Base-by-base conservation (phyloP, 2,329 filamentous ascomycete species). In the Colletotrichum liriopes region DNA sequence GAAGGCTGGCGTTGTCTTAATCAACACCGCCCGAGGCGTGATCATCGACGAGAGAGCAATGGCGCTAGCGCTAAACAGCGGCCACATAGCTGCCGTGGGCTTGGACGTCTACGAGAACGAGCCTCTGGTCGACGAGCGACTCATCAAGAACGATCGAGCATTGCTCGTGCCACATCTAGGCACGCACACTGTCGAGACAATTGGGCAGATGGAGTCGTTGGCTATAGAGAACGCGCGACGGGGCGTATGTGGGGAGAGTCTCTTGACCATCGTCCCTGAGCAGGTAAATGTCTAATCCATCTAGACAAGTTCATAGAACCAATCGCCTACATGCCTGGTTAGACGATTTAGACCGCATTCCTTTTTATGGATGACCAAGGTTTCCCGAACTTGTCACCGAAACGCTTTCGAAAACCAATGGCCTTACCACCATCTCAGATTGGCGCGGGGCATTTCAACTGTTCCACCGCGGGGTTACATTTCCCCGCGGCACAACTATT, bases 131-230 rank as follows among this genome's bases (percentile, higher is more conserved):
- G 89, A 93, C 74, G 87, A 89, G 2, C 88, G 87, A 0, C 81
- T 93, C 20, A 67, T 92, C 2, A 81, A 81, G 63, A 92, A 92
- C 75, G 86, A 86, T 5, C 85, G 89, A 73, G 90, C 91, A 0
- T 82, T 92, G 67, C 81, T 93, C 23, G 80, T 93, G 54, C 92
- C 92, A 45, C 92, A 93, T 77, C 87, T 93, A 82, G 92, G 92
- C 0, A 93, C 91, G 0, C 90, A 86, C 81, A 93, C 90, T 0
- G 81, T 86, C 12, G 91, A 93, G 83, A 85, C 80, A 37, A 35
- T 67, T 9, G 32, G 51, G 65, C 75, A 78, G 65, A 79, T 80
- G 78, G 77, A 79, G 47, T 59, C 73, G 5, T 67, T 77, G n/a
- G 78, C 77, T 6, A 78, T 79, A 67, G 76, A 79, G n/a, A 79